These are phyloP conservation scores for Pichia scutulata DNA, from an alignment of 805 yeast species.

Conservation along the genomic window DNA sequence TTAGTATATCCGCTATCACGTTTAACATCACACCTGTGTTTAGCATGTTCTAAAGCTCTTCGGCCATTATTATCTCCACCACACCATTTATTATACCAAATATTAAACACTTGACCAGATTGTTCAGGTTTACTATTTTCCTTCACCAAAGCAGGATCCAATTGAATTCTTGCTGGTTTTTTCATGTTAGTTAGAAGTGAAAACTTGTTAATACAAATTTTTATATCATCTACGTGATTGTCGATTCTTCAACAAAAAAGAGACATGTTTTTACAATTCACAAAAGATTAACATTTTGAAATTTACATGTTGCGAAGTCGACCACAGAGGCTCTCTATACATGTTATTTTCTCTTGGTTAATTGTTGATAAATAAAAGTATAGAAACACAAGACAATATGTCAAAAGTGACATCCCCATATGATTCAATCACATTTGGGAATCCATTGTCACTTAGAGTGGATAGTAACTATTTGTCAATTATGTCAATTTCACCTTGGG, in stretches of 20 bases:
- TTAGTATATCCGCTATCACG: constrained; percentile 70
- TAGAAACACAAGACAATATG: neutral
- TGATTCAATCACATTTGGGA: constrained; percentile 62
- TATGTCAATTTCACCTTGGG: constrained; percentile 81
- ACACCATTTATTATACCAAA: constrained; percentile 89
- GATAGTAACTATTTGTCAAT: constrained; percentile 86
- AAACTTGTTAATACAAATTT: too few species aligned
- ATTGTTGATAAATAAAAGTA: neutral
- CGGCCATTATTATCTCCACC: constrained; percentile 55
- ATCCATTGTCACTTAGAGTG: constrained; percentile 73
- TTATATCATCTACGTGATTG: neutral
- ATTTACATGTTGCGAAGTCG: neutral
- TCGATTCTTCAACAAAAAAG: too few species aligned
- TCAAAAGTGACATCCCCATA: constrained; percentile 19
- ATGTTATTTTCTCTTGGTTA: neutral
- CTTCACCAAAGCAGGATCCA: constrained; percentile 51
- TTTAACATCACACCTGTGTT: constrained; percentile 54
- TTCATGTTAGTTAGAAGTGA: neutral
- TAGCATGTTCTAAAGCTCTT: constrained; percentile 31
- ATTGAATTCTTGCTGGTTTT: constrained; percentile 64
- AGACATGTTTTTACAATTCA: neutral
- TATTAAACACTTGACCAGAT: constrained; percentile 71
- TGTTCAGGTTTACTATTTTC: constrained; percentile 65
- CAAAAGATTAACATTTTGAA: neutral
- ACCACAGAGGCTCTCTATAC: neutral